Evolutionary conservation across 768 basidiomycete species (phyloP).

Genomic region (Phlebiopsis gigantea): DNA sequence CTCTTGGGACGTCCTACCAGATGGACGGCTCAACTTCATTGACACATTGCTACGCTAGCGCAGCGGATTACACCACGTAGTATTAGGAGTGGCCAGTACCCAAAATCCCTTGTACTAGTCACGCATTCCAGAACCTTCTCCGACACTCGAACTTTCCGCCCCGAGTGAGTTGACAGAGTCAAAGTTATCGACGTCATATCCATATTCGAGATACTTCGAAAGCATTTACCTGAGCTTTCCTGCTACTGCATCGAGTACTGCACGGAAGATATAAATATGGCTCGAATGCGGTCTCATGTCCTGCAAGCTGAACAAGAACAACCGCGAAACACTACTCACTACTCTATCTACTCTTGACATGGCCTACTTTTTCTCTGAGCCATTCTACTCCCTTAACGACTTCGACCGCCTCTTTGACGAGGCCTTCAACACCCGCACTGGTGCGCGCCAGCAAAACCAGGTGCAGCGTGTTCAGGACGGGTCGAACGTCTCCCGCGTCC

Average conservation of each 20-base stretch:
- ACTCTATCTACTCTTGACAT: too few relatives aligned
- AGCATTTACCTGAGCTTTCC: too few relatives aligned
- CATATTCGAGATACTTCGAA: too few relatives aligned
- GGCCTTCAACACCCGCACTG: conserved; percentile 7
- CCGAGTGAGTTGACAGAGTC: too few relatives aligned
- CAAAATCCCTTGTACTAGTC: too few relatives aligned
- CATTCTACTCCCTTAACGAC: conserved; percentile 31
- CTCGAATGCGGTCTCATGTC: background rate
- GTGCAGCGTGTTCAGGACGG: conserved; percentile 10
- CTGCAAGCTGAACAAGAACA: background rate
- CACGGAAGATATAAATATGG: background rate
- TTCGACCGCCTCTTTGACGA: conserved; percentile 30
- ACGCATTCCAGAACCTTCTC: background rate
- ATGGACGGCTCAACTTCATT: too few relatives aligned
- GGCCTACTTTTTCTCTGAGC: conserved; percentile 34
- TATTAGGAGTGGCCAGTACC: too few relatives aligned
- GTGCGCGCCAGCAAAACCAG: background rate
- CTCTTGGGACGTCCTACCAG: background rate
- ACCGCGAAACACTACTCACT: background rate
- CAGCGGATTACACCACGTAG: too few relatives aligned
- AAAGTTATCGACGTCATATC: too few relatives aligned
- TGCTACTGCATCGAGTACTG: background rate
- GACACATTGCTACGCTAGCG: too few relatives aligned
- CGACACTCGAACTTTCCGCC: too few relatives aligned
- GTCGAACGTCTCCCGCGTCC: conserved; percentile 8